Base-by-base conservation (phyloP, 1,284 basidiomycete genomes). In the Crucibulum parvulum region DNA sequence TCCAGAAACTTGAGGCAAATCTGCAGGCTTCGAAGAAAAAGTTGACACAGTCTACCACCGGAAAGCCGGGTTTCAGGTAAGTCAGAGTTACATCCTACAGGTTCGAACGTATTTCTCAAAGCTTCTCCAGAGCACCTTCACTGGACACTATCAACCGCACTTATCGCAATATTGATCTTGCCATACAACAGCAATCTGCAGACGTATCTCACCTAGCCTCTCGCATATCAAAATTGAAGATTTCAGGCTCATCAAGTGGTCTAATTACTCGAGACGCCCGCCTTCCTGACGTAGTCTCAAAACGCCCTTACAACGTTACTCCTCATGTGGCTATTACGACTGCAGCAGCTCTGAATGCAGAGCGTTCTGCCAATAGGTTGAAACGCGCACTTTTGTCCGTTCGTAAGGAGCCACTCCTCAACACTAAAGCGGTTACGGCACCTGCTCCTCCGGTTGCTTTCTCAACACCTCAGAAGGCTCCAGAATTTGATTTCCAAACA, bases 131-230 rank as follows among this genome's bases (percentile, higher is more conserved):
- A 65, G 85, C 92, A 7, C 94, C 95, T 0, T 89, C 92, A 9
- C 75, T 96, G 51, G 94, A 95, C 68, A 91, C 92, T 0, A 86
- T 96, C 67, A 89, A 92, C 62, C 86, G 94, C 35, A 92, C 93
- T 0, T 92, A 90, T 66, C 87, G 90, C 51, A 96, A 96, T 72
- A 93, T 96, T 63, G 90, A 92, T 53, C 69, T 86, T 18, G 86
- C 87, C 1, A 82, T 93, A 56, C 80, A 84, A 37, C 87, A 89
- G 61, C 89, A 92, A 72, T 77, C 80, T 1, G 75, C 81, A 47
- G 87, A 91, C 38, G 77, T 95, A 36, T 78, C 84, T 31, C 73
- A 76, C 3, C 80, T 95, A 18, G 75, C 84, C 1, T 71, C 80
- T 31, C 84, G 90, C 38, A 74, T 93, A 16, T 76, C 85, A 8